These are phyloP conservation scores for Dothiorella sarmentorum DNA, from an alignment of 2,329 filamentous ascomycete genomes.

Conservation along the genomic window DNA sequence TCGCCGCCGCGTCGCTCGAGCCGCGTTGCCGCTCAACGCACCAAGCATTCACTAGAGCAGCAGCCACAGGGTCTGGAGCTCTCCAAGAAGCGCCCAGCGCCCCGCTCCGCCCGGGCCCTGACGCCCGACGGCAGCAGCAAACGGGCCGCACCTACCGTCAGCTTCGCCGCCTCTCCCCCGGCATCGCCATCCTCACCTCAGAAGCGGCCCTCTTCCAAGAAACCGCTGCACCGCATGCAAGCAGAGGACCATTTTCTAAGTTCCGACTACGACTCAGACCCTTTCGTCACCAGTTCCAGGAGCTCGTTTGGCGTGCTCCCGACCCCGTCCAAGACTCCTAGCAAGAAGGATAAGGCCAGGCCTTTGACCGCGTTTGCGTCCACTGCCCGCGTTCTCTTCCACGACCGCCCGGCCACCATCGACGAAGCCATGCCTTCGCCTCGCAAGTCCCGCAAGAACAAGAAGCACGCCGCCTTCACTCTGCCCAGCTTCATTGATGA, in stretches of 20 bases:
- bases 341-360: conserved; percentile 46
- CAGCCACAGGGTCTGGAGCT: neutral
- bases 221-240: neutral
- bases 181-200: conserved; percentile 39
- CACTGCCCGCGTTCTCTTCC: conserved; percentile 55
- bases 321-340: conserved; percentile 74
- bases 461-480: conserved; percentile 48
- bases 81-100: conserved; percentile 24
- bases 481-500: conserved; percentile 44
- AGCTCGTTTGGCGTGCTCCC: conserved; percentile 57
- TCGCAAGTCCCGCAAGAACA: conserved; percentile 54
- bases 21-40: conserved; percentile 58
- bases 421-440: conserved; percentile 59
- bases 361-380: conserved; percentile 41
- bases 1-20: conserved; percentile 64
- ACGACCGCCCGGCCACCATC: conserved; percentile 60
- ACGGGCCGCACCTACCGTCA: conserved; percentile 39
- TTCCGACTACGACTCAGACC: conserved; percentile 17
- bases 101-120: conserved; percentile 25
- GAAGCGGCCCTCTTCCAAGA: conserved; percentile 19
- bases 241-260: neutral
- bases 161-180: conserved; percentile 20
- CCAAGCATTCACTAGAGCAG: conserved; percentile 16
- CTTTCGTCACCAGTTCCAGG: conserved; percentile 6
- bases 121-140: conserved; percentile 32